phyloP scores from a whole-genome alignment of 805 yeast genomes.

The Ogataea dorogensis region DNA sequence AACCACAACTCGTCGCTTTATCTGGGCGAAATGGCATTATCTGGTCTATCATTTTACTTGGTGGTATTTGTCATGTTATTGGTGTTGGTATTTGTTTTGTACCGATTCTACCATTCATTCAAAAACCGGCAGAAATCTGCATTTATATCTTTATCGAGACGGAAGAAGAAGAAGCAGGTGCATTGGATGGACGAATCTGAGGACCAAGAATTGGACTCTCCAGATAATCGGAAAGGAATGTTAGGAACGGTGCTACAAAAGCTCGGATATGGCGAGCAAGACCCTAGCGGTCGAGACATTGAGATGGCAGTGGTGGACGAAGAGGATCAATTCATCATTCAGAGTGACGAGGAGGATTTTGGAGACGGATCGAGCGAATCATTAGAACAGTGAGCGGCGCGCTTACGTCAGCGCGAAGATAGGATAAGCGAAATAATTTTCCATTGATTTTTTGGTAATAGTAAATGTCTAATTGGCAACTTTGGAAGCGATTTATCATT shows the following conservation, averaged over 20 bases:
- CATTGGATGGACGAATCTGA: conserved; percentile 34
- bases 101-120: conserved; percentile 26
- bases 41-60: conserved; percentile 22
- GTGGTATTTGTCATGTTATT: conserved; percentile 26
- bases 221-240: conserved; percentile 9
- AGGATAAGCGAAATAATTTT: conserved; percentile 1
- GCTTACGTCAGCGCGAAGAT: conserved; percentile 1
- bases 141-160: conserved; percentile 22
- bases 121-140: conserved; percentile 21
- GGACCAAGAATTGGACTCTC: conserved; percentile 5
- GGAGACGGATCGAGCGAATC: conserved; percentile 5
- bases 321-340: conserved; percentile 45
- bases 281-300: conserved; percentile 38
- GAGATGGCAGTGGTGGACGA: conserved; percentile 42
- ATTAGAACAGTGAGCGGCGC: background rate
- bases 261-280: conserved; percentile 39
- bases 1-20: conserved; percentile 4
- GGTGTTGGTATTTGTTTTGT: conserved; percentile 23
- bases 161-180: conserved; percentile 34
- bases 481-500: conserved; percentile 31
- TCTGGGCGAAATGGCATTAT: too few relatives aligned
- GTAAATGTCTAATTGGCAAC: conserved; percentile 16
- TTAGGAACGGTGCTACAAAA: conserved; percentile 25
- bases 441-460: background rate
- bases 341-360: conserved; percentile 45